A percentile compares a stretch with the other conserved stretches of the same genome.
Evolutionary conservation across 495 filamentous ascomycete genomes (phyloP).

Genomic region (Aspergillus homomorphus): DNA sequence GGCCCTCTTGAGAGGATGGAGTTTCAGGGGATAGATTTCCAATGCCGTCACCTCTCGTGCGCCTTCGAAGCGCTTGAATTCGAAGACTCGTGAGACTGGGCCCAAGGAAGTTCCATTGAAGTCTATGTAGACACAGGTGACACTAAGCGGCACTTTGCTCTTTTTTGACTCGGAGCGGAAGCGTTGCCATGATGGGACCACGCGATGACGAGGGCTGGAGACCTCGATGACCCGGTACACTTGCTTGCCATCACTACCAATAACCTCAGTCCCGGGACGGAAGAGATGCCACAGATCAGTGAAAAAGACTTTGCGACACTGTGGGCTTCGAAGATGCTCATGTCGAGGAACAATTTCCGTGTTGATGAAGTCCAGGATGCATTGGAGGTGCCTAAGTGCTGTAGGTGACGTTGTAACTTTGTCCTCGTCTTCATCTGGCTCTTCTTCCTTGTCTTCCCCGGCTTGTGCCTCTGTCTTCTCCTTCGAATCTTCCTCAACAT

Average conservation of each 20-base stretch:
- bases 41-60: slow-evolving; percentile 32
- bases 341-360: background rate
- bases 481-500: background rate
- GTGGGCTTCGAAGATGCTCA: background rate
- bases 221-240: slow-evolving; percentile 27
- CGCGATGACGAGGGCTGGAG: slow-evolving; percentile 19
- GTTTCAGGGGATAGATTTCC: slow-evolving; percentile 33
- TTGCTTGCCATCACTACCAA: slow-evolving; percentile 20
- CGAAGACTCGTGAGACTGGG: slow-evolving; percentile 27
- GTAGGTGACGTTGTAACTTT: background rate
- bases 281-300: slow-evolving; percentile 43
- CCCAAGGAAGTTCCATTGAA: slow-evolving; percentile 41
- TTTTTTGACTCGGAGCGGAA: slow-evolving; percentile 12
- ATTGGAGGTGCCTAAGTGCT: background rate
- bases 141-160: slow-evolving; percentile 9
- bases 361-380: slow-evolving; percentile 2
- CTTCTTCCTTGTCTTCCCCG: background rate
- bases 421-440: background rate
- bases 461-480: background rate
- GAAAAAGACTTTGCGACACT: slow-evolving; percentile 29
- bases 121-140: slow-evolving; percentile 36
- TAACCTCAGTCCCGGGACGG: slow-evolving; percentile 30
- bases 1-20: slow-evolving; percentile 14
- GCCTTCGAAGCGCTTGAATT: slow-evolving; percentile 33
- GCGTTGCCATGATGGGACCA: slow-evolving; percentile 1